These are phyloP conservation scores for Fusarium buxicola DNA, from an alignment of 2,329 filamentous ascomycete species.

Conservation along the genomic window DNA sequence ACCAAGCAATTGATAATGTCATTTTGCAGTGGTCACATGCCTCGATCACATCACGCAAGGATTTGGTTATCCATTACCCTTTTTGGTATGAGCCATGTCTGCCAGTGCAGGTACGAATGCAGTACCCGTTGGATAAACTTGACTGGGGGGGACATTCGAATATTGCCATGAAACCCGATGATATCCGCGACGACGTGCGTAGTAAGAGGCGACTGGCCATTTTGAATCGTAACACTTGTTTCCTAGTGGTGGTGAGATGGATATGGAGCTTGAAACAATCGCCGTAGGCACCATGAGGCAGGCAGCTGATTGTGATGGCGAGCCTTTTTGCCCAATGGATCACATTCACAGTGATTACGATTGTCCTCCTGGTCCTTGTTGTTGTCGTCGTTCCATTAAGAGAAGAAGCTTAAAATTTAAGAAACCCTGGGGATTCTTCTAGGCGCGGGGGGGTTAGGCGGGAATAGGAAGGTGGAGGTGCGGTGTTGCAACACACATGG, in stretches of 20 bases:
- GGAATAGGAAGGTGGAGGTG: conserved; percentile 39
- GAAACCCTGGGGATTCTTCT: conserved; percentile 26
- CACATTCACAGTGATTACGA: background rate
- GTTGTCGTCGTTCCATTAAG: conserved; percentile 2
- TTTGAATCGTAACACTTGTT: background rate
- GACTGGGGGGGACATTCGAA: background rate
- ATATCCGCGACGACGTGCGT: conserved; percentile 6
- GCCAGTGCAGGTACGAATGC: background rate
- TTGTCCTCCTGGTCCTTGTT: conserved; percentile 9
- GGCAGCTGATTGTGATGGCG: too few relatives aligned
- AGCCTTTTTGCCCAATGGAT: too few relatives aligned
- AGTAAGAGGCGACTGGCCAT: background rate
- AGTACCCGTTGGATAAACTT: conserved; percentile 2
- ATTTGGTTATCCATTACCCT: too few relatives aligned
- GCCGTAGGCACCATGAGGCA: too few relatives aligned
- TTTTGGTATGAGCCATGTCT: background rate
- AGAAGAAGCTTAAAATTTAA: conserved; percentile 43
- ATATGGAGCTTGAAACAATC: too few relatives aligned
- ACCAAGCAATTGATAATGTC: background rate
- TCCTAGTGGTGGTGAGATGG: too few relatives aligned
- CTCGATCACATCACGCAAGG: background rate
- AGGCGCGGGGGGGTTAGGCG: conserved; percentile 22
- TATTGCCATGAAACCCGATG: background rate
- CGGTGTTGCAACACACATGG: background rate
- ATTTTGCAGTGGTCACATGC: background rate